phyloP scores from a whole-genome alignment of 441 rosid species.

The Dalechampia spathulata region DNA sequence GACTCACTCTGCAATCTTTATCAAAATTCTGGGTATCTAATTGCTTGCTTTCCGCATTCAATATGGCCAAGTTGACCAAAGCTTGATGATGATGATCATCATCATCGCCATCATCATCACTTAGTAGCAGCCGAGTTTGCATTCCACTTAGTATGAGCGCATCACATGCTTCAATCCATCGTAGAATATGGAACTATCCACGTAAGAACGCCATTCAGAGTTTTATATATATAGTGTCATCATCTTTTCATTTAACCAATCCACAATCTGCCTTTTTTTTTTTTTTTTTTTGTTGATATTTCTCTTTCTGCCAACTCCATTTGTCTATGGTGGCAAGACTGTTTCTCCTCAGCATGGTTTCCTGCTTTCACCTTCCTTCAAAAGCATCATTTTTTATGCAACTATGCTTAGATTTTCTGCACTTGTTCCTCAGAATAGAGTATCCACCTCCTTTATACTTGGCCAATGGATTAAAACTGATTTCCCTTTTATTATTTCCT shows the following conservation, averaged over 20 bases:
- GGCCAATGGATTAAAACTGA: constrained; percentile 2
- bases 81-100: background rate
- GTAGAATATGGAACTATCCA: constrained; percentile 26
- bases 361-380: constrained; percentile 18
- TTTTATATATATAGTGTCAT: background rate
- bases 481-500: background rate
- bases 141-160: constrained; percentile 69
- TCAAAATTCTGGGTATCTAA: constrained; percentile 11
- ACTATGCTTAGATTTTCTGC: constrained; percentile 14
- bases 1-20: constrained; percentile 38
- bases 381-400: constrained; percentile 17
- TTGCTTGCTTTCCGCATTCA: constrained; percentile 26
- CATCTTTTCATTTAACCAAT: constrained; percentile 27
- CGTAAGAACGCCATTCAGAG: constrained; percentile 18
- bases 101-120: constrained; percentile 13
- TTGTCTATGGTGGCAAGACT: constrained; percentile 25
- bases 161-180: constrained; percentile 42
- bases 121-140: constrained; percentile 60
- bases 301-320: constrained; percentile 38
- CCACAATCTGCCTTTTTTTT: constrained; percentile 10
- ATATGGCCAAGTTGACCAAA: constrained; percentile 40
- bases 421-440: constrained; percentile 6
- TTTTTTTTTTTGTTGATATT: constrained; percentile 1
- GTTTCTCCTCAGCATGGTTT: constrained; percentile 19
- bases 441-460: constrained; percentile 8